These are phyloP conservation scores for Phialophora verrucosa DNA, from an alignment of 2,329 filamentous ascomycete species.

Conservation along the genomic window DNA sequence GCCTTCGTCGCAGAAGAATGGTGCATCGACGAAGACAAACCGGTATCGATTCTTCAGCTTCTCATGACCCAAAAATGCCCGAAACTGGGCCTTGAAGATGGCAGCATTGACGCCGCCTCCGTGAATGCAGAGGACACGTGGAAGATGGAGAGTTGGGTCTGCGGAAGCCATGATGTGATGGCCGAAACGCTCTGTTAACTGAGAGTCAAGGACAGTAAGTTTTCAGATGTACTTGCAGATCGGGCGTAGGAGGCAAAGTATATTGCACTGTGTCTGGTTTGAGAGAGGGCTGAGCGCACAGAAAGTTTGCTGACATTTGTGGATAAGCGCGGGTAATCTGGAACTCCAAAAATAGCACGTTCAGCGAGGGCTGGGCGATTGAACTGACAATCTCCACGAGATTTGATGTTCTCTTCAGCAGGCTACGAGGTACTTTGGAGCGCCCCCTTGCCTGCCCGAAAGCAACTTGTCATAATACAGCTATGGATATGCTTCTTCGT, in stretches of 20 bases:
- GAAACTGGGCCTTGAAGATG: slow-evolving; percentile 72
- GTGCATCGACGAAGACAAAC: slow-evolving; percentile 73
- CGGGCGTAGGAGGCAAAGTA: not conserved
- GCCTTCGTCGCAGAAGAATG: slow-evolving; percentile 61
- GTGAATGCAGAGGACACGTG: slow-evolving; percentile 80
- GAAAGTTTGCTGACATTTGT: not conserved
- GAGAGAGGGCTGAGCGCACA: not conserved
- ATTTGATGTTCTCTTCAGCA: not conserved
- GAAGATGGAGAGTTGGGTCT: slow-evolving; percentile 50
- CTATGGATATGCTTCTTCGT: not conserved
- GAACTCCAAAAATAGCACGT: slow-evolving; percentile 19
- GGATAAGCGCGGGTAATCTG: not conserved
- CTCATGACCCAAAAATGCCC: slow-evolving; percentile 54
- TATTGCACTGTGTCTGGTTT: not conserved
- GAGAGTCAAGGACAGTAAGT: not conserved
- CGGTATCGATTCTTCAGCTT: slow-evolving; percentile 65
- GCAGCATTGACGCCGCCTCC: slow-evolving; percentile 75
- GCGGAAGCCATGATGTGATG: slow-evolving; percentile 21
- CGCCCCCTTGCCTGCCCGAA: not conserved
- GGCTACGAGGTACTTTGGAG: not conserved
- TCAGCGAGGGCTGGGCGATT: not conserved
- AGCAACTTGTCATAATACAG: not conserved
- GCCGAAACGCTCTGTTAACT: not conserved
- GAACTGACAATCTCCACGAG: not conserved
- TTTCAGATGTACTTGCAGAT: not conserved